Base-by-base conservation (phyloP, 345 rosid genomes). In the Eucalyptus paniculata region DNA sequence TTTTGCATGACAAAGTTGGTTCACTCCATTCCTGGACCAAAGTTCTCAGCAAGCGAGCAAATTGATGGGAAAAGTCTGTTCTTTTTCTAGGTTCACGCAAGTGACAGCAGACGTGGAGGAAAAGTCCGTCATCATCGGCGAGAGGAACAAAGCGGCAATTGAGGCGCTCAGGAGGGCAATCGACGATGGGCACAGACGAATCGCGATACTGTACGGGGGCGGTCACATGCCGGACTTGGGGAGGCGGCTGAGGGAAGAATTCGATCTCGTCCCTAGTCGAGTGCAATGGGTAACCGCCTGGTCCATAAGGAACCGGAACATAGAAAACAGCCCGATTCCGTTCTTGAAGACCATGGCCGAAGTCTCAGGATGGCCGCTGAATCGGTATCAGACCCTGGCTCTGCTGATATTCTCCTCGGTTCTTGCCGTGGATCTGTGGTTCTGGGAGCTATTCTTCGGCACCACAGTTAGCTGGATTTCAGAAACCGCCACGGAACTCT, bases 161-260 rank as follows among this genome's bases (percentile, higher is more conserved):
- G 96, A 94, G 89, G 98, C 95, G 50, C 94, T 97, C 15, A 92
- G 89, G 91, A 93, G 93, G 92, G 96, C 96, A 28, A 92, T 96
- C 2, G 93, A 96, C 7, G 95, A 93, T 18, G 98, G 99, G 49
- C 94, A 95, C 92, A 95, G 94, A 12, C 94, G 89, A 92, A 94
- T 97, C 28, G 99, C 98, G 7, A 92, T 98, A 87, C 93, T 98
- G 8, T 98, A 96, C 8, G 99, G 99, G 0, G 98, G 98, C n/a
- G 98, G 99, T 85, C 99, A 98, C 96, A 97, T 98, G 98, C 99
- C 98, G 5, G 99, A 98, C 93, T 56, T 98, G 87, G 98, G 97
- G 82, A 95, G 98, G 93, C 93, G 97, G 42, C 89, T 97, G 60
- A 88, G 94, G 87, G 98, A 97, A 86, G 99, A 98, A 69, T 96